A percentile compares a stretch with the other conserved stretches of the same genome.
Conservation (phyloP, 306 rosid genomes). For the Lathyrus aphaca region DNA sequence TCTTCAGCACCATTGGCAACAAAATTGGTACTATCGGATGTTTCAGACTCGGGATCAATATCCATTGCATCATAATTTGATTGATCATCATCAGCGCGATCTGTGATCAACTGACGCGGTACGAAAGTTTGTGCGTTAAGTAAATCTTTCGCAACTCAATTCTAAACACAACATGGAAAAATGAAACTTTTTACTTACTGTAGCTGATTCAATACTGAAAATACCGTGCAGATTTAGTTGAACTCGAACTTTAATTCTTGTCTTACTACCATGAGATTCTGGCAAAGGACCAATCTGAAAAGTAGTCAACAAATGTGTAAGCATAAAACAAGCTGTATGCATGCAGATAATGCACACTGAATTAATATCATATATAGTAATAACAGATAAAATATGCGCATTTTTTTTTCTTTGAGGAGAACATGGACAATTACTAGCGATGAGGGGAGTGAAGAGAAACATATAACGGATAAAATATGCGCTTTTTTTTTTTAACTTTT, state of each 20-base stretch:
- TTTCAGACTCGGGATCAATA: constrained; percentile 52
- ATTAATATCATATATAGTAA: constrained; percentile 22
- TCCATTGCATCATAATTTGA: constrained; percentile 66
- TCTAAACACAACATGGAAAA: constrained; percentile 36
- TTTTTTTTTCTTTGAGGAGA: too few relatives aligned
- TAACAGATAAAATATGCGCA: too few relatives aligned
- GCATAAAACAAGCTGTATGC: constrained; percentile 32
- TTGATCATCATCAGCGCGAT: constrained; percentile 54
- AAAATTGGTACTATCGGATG: constrained; percentile 8
- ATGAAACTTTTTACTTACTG: constrained; percentile 56
- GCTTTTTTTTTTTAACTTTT: constrained; percentile 20
- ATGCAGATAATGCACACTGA: constrained; percentile 8
- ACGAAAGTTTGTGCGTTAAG: constrained; percentile 33
- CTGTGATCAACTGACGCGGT: constrained; percentile 68
- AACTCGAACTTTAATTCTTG: constrained; percentile 79
- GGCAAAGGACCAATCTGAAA: constrained; percentile 86
- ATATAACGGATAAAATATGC: constrained; percentile 1
- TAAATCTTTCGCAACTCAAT: constrained; percentile 32
- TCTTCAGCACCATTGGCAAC: constrained; percentile 61
- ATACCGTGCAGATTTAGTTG: constrained; percentile 81
- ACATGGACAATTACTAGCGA: neutral
- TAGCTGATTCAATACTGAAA: constrained; percentile 77
- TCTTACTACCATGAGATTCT: constrained; percentile 56
- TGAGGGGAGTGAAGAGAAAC: constrained; percentile 7
- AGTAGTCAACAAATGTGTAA: constrained; percentile 28